Conservation (phyloP, 768 basidiomycete genomes). For the Naematelia aurantialba region DNA sequence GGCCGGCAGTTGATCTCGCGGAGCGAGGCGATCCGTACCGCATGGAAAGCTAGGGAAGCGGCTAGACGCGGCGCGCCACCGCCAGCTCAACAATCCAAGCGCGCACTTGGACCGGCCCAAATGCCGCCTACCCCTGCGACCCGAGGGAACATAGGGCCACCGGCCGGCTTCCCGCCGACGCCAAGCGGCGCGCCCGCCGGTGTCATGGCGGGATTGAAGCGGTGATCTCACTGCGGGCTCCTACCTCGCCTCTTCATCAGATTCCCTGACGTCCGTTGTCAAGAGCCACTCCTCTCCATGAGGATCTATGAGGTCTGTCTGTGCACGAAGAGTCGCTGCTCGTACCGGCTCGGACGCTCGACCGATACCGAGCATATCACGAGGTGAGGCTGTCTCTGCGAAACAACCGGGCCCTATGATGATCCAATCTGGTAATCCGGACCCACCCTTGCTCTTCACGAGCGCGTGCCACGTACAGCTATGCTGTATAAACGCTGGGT, state of each 20-base stretch:
- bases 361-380: too few relatives aligned
- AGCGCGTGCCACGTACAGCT: background rate
- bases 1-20: constrained; percentile 23
- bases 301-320: too few relatives aligned
- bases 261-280: background rate
- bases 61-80: background rate
- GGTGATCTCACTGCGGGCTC: constrained; percentile 4
- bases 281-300: too few relatives aligned
- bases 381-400: background rate
- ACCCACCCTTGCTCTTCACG: background rate
- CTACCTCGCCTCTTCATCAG: background rate
- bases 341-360: too few relatives aligned
- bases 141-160: constrained; percentile 7
- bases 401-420: background rate
- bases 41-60: constrained; percentile 35
- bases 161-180: constrained; percentile 11
- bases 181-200: constrained; percentile 14
- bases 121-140: constrained; percentile 29
- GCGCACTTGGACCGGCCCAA: constrained; percentile 6
- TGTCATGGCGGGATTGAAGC: constrained; percentile 33
- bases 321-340: too few relatives aligned
- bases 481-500: background rate
- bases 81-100: constrained; percentile 4
- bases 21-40: constrained; percentile 31
- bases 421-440: background rate